These are phyloP conservation scores for Clarireedia homoeocarpa DNA, from an alignment of 2,329 filamentous ascomycete genomes.

Conservation along the genomic window DNA sequence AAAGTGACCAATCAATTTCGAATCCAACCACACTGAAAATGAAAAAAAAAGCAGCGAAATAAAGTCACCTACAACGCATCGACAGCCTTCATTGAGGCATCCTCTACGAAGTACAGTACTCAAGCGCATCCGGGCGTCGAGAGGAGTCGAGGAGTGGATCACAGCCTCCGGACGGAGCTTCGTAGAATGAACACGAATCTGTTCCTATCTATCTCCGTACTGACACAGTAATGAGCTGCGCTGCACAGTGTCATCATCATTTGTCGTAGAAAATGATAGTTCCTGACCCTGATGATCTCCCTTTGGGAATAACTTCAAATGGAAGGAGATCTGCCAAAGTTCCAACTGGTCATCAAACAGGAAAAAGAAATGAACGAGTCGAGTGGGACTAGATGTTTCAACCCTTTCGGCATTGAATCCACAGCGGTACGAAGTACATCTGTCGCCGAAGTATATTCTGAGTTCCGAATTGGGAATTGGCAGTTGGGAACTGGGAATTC, in stretches of 20 bases:
- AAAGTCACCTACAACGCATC: not conserved
- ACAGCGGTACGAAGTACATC: too few relatives aligned
- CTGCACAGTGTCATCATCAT: not conserved
- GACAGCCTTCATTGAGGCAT: not conserved
- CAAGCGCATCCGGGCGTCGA: not conserved
- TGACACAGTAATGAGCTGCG: not conserved
- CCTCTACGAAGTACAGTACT: too few relatives aligned
- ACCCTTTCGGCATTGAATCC: too few relatives aligned
- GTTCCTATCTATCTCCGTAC: not conserved
- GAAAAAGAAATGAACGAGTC: not conserved
- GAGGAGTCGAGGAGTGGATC: too few relatives aligned
- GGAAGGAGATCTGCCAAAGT: not conserved
- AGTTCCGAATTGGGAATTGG: too few relatives aligned
- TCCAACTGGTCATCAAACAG: not conserved
- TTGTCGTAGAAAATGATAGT: not conserved
- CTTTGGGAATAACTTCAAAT: not conserved
- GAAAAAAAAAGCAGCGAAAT: not conserved
- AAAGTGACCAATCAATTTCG: slow-evolving; percentile 4
- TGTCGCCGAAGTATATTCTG: too few relatives aligned
- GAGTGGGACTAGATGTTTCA: not conserved
- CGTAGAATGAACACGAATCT: too few relatives aligned
- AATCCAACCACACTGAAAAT: slow-evolving; percentile 2
- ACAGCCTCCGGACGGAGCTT: too few relatives aligned
- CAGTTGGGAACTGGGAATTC: too few relatives aligned
- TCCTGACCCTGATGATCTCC: not conserved